phyloP scores from a whole-genome alignment of 2,329 filamentous ascomycete species.

The Coniella lustricola region DNA sequence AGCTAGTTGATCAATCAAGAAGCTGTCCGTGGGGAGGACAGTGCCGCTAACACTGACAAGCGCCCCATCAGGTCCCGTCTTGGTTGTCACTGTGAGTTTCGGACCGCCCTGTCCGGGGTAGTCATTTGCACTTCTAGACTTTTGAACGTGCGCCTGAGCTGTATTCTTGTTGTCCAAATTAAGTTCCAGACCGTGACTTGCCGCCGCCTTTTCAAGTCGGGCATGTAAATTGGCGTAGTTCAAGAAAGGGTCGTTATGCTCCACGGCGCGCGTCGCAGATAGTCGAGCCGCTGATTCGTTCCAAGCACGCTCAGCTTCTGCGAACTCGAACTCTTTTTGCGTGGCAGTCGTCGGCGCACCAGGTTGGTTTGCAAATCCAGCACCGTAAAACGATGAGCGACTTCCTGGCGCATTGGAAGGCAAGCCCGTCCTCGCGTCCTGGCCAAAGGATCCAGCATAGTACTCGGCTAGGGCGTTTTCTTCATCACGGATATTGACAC shows the following conservation, averaged over 20 bases:
- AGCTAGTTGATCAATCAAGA: constrained; percentile 73
- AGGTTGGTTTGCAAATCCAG: constrained; percentile 57
- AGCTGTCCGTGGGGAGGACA: constrained; percentile 68
- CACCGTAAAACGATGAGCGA: constrained; percentile 55
- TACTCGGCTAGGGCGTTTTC: constrained; percentile 71
- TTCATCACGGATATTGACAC: constrained; percentile 80
- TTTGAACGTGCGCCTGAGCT: constrained; percentile 33
- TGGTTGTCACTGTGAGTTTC: constrained; percentile 45
- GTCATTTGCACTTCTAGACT: constrained; percentile 42
- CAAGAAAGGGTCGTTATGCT: constrained; percentile 68
- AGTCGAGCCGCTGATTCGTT: constrained; percentile 55
- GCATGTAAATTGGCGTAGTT: constrained; percentile 53
- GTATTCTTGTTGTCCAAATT: constrained; percentile 48
- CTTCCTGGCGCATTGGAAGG: constrained; percentile 47
- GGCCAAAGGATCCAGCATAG: constrained; percentile 41
- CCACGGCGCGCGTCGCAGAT: constrained; percentile 56
- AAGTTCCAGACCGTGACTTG: constrained; percentile 49
- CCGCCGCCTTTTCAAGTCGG: constrained; percentile 51
- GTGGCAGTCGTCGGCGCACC: constrained; percentile 32
- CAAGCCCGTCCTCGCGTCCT: constrained; percentile 46
- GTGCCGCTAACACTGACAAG: constrained; percentile 57
- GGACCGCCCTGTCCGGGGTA: constrained; percentile 44
- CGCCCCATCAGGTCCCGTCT: constrained; percentile 52
- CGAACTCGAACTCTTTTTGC: constrained; percentile 59
- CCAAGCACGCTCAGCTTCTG: constrained; percentile 60